These are phyloP conservation scores for Fraxinus paxiana DNA, from an alignment of 305 asterid species.

Conservation along the genomic window DNA sequence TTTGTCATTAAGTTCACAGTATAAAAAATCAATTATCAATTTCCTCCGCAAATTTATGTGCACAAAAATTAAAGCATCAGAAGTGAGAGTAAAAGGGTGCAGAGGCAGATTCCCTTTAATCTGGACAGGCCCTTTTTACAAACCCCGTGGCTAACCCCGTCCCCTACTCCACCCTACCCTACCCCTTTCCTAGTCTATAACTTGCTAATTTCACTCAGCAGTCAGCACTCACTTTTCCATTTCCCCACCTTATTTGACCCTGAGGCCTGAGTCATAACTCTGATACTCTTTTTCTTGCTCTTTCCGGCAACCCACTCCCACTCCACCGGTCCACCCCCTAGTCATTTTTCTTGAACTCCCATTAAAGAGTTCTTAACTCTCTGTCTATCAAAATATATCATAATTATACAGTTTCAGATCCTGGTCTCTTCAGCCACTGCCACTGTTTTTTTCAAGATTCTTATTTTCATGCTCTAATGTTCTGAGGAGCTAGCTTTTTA, in stretches of 20 bases:
- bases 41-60: not conserved
- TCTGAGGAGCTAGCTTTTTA: not conserved
- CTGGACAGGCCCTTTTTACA: slow-evolving; percentile 2
- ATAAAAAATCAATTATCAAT: not conserved
- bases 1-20: not conserved
- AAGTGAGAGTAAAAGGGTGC: not conserved
- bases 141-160: not conserved
- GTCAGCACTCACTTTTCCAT: not conserved
- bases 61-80: not conserved
- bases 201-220: not conserved
- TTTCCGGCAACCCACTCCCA: not conserved
- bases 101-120: slow-evolving; percentile 1
- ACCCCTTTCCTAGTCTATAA: not conserved
- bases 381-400: not conserved
- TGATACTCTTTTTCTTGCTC: not conserved
- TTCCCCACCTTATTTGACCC: not conserved
- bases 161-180: not conserved
- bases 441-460: not conserved
- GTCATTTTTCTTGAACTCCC: not conserved
- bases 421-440: not conserved
- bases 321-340: not conserved
- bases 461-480: not conserved
- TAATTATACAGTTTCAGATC: not conserved
- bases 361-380: not conserved
- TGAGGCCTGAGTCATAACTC: not conserved